Conservation (phyloP, 2,329 filamentous ascomycete genomes). For the Aspergillus persii region DNA sequence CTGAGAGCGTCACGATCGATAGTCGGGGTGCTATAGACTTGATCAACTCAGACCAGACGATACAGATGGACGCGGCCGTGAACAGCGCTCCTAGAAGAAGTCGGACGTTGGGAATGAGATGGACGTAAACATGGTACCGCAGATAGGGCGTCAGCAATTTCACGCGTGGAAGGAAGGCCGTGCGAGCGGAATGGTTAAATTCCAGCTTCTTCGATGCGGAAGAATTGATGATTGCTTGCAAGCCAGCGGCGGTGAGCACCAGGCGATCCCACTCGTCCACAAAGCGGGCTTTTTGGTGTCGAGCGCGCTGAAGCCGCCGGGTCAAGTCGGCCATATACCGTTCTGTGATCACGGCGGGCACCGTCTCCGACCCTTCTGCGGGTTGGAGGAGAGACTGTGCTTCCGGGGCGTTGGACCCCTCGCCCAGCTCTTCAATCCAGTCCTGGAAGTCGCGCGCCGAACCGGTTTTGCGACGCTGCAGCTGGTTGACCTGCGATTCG, state of each 20-base stretch:
- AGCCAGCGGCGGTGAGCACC: conserved; percentile 69
- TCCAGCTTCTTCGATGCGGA: conserved; percentile 76
- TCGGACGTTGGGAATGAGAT: conserved; percentile 67
- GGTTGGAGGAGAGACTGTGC: conserved; percentile 42
- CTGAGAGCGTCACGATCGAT: conserved; percentile 64
- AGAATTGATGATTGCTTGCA: conserved; percentile 81
- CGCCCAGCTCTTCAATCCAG: conserved; percentile 93
- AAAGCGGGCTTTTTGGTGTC: conserved; percentile 80
- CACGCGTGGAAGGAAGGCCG: conserved; percentile 54
- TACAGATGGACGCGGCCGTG: conserved; percentile 71
- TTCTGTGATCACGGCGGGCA: conserved; percentile 85
- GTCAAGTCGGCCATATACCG: conserved; percentile 90
- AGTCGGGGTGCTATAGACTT: conserved; percentile 75
- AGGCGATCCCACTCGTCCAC: conserved; percentile 81
- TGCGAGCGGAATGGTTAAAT: conserved; percentile 61
- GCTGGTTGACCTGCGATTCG: conserved; percentile 74
- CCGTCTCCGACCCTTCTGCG: conserved; percentile 27
- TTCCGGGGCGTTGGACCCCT: conserved; percentile 70
- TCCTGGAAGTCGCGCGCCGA: conserved; percentile 74
- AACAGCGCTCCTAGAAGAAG: conserved; percentile 66
- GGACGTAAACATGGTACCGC: conserved; percentile 73
- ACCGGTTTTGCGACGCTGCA: conserved; percentile 77
- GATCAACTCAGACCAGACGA: conserved; percentile 92
- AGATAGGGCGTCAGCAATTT: conserved; percentile 74
- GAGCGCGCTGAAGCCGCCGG: conserved; percentile 73